phyloP scores from a whole-genome alignment of 805 yeast genomes.

The Kazachstania bromeliacearum region DNA sequence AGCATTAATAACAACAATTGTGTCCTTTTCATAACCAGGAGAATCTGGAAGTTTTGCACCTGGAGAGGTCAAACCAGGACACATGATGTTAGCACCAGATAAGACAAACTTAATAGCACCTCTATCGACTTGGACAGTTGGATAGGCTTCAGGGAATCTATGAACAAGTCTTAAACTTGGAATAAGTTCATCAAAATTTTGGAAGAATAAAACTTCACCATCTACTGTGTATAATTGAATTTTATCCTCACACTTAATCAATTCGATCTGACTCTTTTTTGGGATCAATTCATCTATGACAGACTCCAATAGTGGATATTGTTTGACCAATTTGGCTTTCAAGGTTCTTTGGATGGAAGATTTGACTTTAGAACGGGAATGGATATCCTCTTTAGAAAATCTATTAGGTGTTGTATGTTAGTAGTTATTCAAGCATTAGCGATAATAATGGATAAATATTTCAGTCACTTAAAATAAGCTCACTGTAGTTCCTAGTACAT shows the following conservation, averaged over 20 bases:
- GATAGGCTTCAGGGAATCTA: slow-evolving; percentile 74
- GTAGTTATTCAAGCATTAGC: neutral
- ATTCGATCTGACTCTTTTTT: slow-evolving; percentile 72
- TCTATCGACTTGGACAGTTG: slow-evolving; percentile 81
- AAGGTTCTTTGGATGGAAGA: slow-evolving; percentile 91
- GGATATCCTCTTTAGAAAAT: slow-evolving; percentile 78
- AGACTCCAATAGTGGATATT: slow-evolving; percentile 66
- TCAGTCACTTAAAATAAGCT: neutral
- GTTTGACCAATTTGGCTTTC: slow-evolving; percentile 60
- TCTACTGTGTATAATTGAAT: slow-evolving; percentile 69
- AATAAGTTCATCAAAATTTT: slow-evolving; percentile 68
- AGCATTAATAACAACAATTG: slow-evolving; percentile 76
- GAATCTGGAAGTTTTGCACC: slow-evolving; percentile 80
- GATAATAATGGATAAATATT: slow-evolving; percentile 2
- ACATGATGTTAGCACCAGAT: slow-evolving; percentile 96
- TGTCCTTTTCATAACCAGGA: slow-evolving; percentile 43
- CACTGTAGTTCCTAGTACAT: slow-evolving; percentile 1
- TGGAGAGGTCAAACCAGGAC: slow-evolving; percentile 83
- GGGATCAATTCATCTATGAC: slow-evolving; percentile 78
- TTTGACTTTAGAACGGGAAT: slow-evolving; percentile 83
- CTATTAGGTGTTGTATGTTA: too few relatives aligned
- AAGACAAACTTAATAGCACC: slow-evolving; percentile 93
- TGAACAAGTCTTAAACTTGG: slow-evolving; percentile 73
- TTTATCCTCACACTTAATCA: slow-evolving; percentile 83
- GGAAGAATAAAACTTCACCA: slow-evolving; percentile 65